phyloP scores from a whole-genome alignment of 257 asterid genomes.

The Gentiana macrophylla region DNA sequence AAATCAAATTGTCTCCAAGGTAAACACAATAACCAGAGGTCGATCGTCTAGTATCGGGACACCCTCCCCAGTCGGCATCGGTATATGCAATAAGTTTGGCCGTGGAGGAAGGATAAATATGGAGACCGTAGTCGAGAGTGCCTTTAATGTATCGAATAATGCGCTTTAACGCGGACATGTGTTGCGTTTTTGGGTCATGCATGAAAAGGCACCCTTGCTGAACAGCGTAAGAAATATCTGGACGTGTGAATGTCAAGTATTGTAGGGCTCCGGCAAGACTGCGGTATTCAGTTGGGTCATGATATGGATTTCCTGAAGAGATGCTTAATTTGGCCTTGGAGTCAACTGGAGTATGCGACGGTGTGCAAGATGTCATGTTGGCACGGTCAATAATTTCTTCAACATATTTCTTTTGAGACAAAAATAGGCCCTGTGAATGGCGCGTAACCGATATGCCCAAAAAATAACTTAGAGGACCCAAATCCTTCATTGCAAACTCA shows the following conservation, averaged over 20 bases:
- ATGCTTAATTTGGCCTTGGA: neutral
- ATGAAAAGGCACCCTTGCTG: neutral
- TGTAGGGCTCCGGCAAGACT: neutral
- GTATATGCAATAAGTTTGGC: neutral
- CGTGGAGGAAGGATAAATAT: neutral
- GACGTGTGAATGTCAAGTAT: neutral
- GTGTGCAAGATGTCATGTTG: neutral
- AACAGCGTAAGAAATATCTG: neutral
- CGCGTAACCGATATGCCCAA: constrained; percentile 8
- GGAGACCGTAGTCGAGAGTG: neutral
- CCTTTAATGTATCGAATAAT: neutral
- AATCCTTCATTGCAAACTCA: constrained; percentile 1
- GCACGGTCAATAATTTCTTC: neutral
- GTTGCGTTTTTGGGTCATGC: neutral
- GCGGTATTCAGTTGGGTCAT: neutral
- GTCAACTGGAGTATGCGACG: neutral
- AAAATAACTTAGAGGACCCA: neutral
- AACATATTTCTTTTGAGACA: constrained; percentile 4
- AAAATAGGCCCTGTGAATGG: neutral
- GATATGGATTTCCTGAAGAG: neutral
- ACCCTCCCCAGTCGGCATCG: neutral
- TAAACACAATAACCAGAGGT: no score
- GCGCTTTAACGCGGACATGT: neutral
- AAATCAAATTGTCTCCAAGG: no score
- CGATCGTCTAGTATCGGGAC: no score